Conservation (phyloP, 306 rosid genomes). For the Inga leiocalycina region DNA sequence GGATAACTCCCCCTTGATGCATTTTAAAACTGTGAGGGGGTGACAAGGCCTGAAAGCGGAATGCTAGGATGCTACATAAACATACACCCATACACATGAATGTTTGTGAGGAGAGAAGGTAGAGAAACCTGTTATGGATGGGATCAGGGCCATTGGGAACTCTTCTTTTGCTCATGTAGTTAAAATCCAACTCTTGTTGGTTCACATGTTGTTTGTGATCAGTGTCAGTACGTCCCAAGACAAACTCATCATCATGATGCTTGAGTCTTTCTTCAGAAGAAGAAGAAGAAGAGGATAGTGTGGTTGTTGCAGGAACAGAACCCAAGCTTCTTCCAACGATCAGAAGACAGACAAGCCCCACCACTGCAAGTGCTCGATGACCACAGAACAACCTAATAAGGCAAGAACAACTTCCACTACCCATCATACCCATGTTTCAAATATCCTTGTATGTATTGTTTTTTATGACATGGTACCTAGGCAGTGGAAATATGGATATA, state of each 20-base stretch:
- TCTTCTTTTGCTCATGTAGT: constrained; percentile 82
- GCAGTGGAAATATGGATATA: constrained; percentile 8
- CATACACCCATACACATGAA: neutral
- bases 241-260: constrained; percentile 27
- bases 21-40: no score
- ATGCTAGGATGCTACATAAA: no score
- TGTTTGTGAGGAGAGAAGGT: neutral
- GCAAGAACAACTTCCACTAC: constrained; percentile 29
- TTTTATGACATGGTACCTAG: constrained; percentile 32
- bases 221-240: constrained; percentile 17
- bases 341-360: constrained; percentile 59
- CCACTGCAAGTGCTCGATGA: constrained; percentile 44
- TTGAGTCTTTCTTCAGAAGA: constrained; percentile 21
- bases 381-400: constrained; percentile 46
- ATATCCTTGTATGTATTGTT: neutral
- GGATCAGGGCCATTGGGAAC: constrained; percentile 98
- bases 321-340: constrained; percentile 47
- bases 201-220: constrained; percentile 37
- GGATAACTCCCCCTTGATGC: no score
- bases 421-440: constrained; percentile 44
- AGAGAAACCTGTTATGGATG: constrained; percentile 86
- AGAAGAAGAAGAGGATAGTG: neutral
- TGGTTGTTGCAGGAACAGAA: constrained; percentile 29
- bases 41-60: fast-evolving
- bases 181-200: constrained; percentile 60